Percentiles rank a stretch among this genome's conserved stretches.
phyloP scores from a whole-genome alignment of 2,329 filamentous ascomycete genomes.

The Colletotrichum tamarilloi region DNA sequence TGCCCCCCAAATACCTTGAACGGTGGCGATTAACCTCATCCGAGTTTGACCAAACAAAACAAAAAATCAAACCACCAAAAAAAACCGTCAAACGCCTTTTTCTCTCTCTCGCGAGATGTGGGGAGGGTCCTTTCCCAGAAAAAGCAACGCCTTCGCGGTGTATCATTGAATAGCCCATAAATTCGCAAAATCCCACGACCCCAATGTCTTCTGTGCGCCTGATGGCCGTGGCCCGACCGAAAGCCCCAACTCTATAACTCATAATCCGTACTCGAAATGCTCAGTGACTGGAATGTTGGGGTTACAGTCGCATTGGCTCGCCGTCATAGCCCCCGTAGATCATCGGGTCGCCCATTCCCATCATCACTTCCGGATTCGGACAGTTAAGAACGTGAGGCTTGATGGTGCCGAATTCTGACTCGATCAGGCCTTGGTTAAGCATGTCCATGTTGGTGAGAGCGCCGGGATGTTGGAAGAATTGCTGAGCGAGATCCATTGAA shows the following conservation, averaged over 20 bases:
- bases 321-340: constrained; percentile 65
- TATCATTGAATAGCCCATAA: constrained; percentile 17
- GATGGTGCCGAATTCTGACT: constrained; percentile 64
- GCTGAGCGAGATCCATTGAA: constrained; percentile 51
- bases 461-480: constrained; percentile 55
- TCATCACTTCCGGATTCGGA: constrained; percentile 65
- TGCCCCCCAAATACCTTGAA: not conserved
- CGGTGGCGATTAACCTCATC: not conserved
- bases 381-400: constrained; percentile 66
- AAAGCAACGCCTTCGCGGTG: constrained; percentile 34
- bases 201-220: not conserved
- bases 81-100: constrained; percentile 11
- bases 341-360: constrained; percentile 69
- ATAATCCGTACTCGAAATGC: constrained; percentile 10
- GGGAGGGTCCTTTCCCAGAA: not conserved
- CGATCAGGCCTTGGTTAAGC: constrained; percentile 61
- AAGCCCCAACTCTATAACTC: constrained; percentile 19
- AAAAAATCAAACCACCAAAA: not conserved
- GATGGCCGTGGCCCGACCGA: not conserved
- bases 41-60: not conserved
- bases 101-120: not conserved
- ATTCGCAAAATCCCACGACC: not conserved
- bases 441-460: constrained; percentile 56
- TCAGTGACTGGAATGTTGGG: not conserved
- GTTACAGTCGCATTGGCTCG: constrained; percentile 54